These are phyloP conservation scores for Immersiella caudata DNA, from an alignment of 495 filamentous ascomycete genomes.

Conservation along the genomic window DNA sequence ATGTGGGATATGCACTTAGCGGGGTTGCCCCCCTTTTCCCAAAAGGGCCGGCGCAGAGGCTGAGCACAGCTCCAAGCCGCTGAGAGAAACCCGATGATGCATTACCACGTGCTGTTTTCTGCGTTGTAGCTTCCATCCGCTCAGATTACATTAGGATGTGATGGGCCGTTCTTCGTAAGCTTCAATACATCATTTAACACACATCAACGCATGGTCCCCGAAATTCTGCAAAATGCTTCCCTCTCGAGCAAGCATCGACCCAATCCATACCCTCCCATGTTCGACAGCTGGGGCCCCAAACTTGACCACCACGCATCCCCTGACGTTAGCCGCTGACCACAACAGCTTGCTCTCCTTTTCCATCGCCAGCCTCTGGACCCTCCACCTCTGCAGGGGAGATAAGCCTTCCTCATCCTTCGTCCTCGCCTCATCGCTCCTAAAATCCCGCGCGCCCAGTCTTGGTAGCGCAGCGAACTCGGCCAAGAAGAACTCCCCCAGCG, in stretches of 20 bases:
- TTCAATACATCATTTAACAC: constrained; percentile 37
- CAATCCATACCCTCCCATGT: constrained; percentile 54
- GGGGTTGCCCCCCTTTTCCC: constrained; percentile 6
- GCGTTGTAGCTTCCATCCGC: not conserved
- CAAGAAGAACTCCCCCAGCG: constrained; percentile 69
- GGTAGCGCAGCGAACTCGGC: constrained; percentile 74
- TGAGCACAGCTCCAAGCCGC: not conserved
- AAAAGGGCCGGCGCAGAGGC: not conserved
- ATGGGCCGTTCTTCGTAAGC: not conserved
- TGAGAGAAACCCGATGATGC: too few relatives aligned
- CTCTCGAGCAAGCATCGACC: constrained; percentile 54
- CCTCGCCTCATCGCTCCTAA: constrained; percentile 57
- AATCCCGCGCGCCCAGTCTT: constrained; percentile 82
- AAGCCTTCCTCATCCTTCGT: constrained; percentile 30
- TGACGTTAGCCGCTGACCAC: constrained; percentile 83
- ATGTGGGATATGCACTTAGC: constrained; percentile 26
- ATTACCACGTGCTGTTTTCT: too few relatives aligned
- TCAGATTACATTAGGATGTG: not conserved
- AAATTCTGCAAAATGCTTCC: constrained; percentile 51
- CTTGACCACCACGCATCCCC: constrained; percentile 87
- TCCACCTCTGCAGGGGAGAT: constrained; percentile 48
- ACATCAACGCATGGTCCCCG: constrained; percentile 57
- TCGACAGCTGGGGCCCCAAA: constrained; percentile 63
- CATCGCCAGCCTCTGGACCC: constrained; percentile 45
- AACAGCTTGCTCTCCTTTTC: constrained; percentile 65